A percentile compares a stretch with the other conserved stretches of the same genome.
Conservation (phyloP, 441 rosid species). For the Aquilaria agallochum region DNA sequence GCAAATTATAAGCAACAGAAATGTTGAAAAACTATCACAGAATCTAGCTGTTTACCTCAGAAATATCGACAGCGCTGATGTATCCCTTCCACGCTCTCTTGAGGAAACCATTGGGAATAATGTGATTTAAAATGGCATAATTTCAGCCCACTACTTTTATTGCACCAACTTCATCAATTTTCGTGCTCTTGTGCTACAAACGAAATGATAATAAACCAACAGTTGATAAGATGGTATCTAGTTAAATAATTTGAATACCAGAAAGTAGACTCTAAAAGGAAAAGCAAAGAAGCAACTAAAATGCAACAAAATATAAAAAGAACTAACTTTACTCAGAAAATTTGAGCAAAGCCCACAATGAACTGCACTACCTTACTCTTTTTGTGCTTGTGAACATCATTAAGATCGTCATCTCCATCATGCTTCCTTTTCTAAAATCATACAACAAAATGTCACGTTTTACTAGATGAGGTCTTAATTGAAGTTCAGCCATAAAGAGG, state of each 20-base stretch:
- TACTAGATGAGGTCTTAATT: conserved; percentile 8
- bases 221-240: conserved; percentile 4
- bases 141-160: conserved; percentile 89
- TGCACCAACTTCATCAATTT: conserved; percentile 84
- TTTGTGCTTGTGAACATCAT: conserved; percentile 77
- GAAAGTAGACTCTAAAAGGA: too few species aligned
- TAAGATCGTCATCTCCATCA: conserved; percentile 89
- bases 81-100: conserved; percentile 34
- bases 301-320: too few species aligned
- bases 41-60: too few species aligned
- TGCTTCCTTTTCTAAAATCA: conserved; percentile 91
- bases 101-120: conserved; percentile 31
- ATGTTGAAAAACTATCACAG: neutral
- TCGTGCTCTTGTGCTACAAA: conserved; percentile 86
- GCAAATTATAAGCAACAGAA: neutral
- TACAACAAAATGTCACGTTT: neutral
- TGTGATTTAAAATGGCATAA: conserved; percentile 19
- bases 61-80: conserved; percentile 14
- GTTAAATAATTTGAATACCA: neutral
- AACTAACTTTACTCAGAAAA: neutral
- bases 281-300: too few species aligned
- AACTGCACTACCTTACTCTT: conserved; percentile 78
- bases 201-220: neutral
- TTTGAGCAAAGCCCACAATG: conserved; percentile 1
- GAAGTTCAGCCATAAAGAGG: too few species aligned